These are phyloP conservation scores for Acorus calamus DNA, from an alignment of 106 monocot genomes.

Conservation along the genomic window DNA sequence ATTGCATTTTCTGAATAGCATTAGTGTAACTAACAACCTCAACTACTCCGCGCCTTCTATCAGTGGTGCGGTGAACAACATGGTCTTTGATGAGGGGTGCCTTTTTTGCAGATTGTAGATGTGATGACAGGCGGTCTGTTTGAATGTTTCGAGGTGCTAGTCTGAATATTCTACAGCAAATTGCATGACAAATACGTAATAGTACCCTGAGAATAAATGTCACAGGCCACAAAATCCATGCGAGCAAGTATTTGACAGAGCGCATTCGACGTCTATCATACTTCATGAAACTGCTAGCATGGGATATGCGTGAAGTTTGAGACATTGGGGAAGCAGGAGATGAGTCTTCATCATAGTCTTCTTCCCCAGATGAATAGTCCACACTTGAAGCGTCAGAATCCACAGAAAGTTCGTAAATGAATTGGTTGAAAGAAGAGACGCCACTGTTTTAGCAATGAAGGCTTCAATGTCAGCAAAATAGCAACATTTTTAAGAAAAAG, in stretches of 20 bases:
- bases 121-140: conserved; percentile 4
- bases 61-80: conserved; percentile 64
- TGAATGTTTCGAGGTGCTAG: background rate
- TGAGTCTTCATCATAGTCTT: conserved; percentile 55
- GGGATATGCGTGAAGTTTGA: conserved; percentile 72
- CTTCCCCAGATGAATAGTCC: conserved; percentile 59
- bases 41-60: conserved; percentile 85
- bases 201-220: conserved; percentile 42
- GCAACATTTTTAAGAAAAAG: background rate
- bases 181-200: conserved; percentile 27
- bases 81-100: conserved; percentile 40
- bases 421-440: conserved; percentile 91
- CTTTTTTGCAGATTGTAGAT: conserved; percentile 15
- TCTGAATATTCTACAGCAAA: conserved; percentile 18
- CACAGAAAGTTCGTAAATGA: conserved; percentile 83
- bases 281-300: conserved; percentile 51
- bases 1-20: background rate
- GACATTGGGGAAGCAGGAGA: conserved; percentile 69
- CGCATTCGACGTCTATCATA: conserved; percentile 34
- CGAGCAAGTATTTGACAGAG: conserved; percentile 38
- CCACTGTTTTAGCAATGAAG: conserved; percentile 48
- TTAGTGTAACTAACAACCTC: conserved; percentile 42
- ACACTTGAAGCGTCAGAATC: conserved; percentile 53
- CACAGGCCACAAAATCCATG: conserved; percentile 71
- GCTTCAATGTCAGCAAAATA: background rate